These are phyloP conservation scores for Yueomyces sp. DNA, from an alignment of 805 yeast species.

Conservation along the genomic window DNA sequence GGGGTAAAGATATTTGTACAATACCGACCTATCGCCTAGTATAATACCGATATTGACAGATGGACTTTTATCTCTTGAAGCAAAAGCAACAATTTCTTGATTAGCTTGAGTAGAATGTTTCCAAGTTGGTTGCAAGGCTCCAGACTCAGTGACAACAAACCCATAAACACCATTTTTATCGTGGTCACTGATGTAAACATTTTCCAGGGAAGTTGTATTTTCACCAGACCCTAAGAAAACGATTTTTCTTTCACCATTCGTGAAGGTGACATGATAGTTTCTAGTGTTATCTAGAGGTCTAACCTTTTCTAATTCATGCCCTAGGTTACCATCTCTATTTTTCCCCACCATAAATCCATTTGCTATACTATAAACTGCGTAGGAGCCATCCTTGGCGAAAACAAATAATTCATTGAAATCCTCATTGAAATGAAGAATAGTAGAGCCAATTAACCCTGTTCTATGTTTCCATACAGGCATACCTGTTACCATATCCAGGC, in stretches of 20 bases:
- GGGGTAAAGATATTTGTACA: constrained; percentile 77
- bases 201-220: constrained; percentile 4
- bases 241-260: constrained; percentile 5
- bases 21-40: constrained; percentile 53
- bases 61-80: constrained; percentile 27
- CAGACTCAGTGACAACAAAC: constrained; percentile 9
- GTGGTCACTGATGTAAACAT: constrained; percentile 10
- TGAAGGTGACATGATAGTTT: constrained; percentile 9
- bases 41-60: constrained; percentile 55
- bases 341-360: background rate
- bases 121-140: constrained; percentile 27
- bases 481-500: constrained; percentile 31
- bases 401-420: constrained; percentile 10
- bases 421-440: constrained; percentile 13
- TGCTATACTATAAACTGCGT: constrained; percentile 7
- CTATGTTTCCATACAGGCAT: constrained; percentile 27
- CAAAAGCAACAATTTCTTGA: constrained; percentile 30
- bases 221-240: constrained; percentile 2
- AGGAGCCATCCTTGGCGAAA: constrained; percentile 20
- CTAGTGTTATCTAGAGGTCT: constrained; percentile 1
- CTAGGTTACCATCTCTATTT: background rate
- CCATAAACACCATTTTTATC: constrained; percentile 13
- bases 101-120: constrained; percentile 14
- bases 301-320: background rate
- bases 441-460: constrained; percentile 9